Evolutionary conservation across 345 rosid species (phyloP).

Genomic region (Iberis pinnata): DNA sequence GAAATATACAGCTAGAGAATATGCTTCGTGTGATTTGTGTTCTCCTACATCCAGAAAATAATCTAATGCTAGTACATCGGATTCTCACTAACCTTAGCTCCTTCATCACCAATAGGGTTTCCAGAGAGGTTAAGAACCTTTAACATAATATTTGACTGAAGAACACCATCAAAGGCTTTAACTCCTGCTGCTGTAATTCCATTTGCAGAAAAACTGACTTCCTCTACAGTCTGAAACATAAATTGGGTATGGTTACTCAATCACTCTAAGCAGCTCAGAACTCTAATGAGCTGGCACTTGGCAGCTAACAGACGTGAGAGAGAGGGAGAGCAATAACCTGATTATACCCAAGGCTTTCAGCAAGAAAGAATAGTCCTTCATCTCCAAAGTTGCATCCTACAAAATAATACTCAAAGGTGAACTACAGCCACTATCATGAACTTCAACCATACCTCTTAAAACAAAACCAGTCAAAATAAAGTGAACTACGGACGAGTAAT

Average conservation of each 20-base stretch:
- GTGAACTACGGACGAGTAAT: constrained; percentile 2
- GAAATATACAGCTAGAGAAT: constrained; percentile 3
- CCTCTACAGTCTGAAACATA: constrained; percentile 60
- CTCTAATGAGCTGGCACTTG: neutral
- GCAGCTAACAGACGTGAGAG: constrained; percentile 4
- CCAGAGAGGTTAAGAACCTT: constrained; percentile 82
- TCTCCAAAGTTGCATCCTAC: constrained; percentile 92
- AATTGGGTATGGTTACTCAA: constrained; percentile 5
- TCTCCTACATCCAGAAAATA: neutral
- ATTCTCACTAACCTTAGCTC: constrained; percentile 68
- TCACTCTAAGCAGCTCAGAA: constrained; percentile 9
- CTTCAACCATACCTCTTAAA: neutral
- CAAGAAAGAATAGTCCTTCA: constrained; percentile 78
- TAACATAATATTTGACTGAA: constrained; percentile 64
- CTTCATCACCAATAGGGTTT: constrained; percentile 92
- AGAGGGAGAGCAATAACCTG: constrained; percentile 42
- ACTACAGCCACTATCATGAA: constrained; percentile 6
- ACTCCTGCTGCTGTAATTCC: constrained; percentile 84
- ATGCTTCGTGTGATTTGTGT: constrained; percentile 7
- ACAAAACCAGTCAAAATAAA: neutral
- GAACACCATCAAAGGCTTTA: constrained; percentile 78
- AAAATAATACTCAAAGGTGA: constrained; percentile 18
- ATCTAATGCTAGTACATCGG: neutral
- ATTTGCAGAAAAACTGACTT: constrained; percentile 94
- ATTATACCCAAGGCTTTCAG: constrained; percentile 88